phyloP scores from a whole-genome alignment of 2,329 filamentous ascomycete genomes.

The Rhexocercosporidium sp. region DNA sequence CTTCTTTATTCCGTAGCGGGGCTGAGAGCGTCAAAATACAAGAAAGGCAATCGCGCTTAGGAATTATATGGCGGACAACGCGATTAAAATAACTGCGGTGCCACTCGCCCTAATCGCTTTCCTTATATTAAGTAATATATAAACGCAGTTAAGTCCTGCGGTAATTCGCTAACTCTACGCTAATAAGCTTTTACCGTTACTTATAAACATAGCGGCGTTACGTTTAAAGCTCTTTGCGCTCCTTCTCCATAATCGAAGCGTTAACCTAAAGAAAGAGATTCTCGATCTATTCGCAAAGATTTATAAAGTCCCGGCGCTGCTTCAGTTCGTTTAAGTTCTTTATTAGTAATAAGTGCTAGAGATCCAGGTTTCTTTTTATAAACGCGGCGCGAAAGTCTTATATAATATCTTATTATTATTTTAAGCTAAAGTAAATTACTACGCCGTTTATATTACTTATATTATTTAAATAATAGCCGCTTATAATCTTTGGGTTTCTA shows the following conservation, averaged over 20 bases:
- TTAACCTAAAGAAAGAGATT: background rate
- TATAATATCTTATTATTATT: slow-evolving; percentile 19
- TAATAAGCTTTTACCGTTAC: slow-evolving; percentile 22
- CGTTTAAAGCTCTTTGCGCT: slow-evolving; percentile 19
- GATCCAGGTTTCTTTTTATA: slow-evolving; percentile 26
- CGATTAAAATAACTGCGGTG: background rate
- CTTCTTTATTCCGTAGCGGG: slow-evolving; percentile 15
- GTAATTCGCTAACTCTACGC: slow-evolving; percentile 20
- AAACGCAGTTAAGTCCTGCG: background rate
- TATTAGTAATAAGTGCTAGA: slow-evolving; percentile 21
- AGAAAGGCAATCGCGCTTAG: slow-evolving; percentile 18
- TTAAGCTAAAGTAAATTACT: slow-evolving; percentile 20
- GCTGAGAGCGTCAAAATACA: slow-evolving; percentile 21
- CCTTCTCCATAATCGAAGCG: background rate
- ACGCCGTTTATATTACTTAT: slow-evolving; percentile 24
- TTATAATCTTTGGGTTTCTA: slow-evolving; percentile 25
- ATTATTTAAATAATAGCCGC: slow-evolving; percentile 25
- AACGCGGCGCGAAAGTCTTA: slow-evolving; percentile 22
- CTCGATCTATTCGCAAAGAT: background rate
- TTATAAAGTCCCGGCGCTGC: background rate
- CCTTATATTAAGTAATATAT: background rate
- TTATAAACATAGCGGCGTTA: slow-evolving; percentile 19
- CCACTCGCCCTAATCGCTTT: background rate
- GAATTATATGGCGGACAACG: background rate
- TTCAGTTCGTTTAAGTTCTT: slow-evolving; percentile 8